These are phyloP conservation scores for Panaeolus papilionaceus DNA, from an alignment of 768 basidiomycete species.

Conservation along the genomic window DNA sequence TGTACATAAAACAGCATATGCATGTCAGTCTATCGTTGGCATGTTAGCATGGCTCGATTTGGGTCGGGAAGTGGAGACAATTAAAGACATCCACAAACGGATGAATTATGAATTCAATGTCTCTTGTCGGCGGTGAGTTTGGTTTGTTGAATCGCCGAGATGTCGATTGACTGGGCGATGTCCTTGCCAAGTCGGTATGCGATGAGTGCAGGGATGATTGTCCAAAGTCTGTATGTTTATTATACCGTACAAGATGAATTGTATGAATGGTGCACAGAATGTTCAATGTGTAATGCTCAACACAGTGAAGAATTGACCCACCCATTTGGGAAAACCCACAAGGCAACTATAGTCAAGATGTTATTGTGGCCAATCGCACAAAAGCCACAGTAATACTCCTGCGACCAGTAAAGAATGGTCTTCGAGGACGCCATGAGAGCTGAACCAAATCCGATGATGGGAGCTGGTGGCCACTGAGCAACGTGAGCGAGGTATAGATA, in stretches of 20 bases:
- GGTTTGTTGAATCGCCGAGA: constrained; percentile 14
- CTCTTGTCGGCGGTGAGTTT: not conserved
- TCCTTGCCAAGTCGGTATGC: constrained; percentile 66
- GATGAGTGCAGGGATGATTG: constrained; percentile 72
- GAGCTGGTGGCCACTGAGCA: constrained; percentile 63
- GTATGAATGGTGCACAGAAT: too few species aligned
- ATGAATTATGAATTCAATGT: too few species aligned
- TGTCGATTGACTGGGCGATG: constrained; percentile 51
- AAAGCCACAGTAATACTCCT: constrained; percentile 79
- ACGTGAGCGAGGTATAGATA: constrained; percentile 83
- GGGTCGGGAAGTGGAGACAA: too few species aligned
- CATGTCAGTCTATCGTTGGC: too few species aligned
- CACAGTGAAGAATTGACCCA: constrained; percentile 36
- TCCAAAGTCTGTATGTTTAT: constrained; percentile 63
- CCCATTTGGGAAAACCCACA: constrained; percentile 85
- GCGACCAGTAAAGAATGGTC: constrained; percentile 78
- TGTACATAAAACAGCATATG: too few species aligned
- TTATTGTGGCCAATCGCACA: constrained; percentile 82
- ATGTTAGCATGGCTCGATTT: too few species aligned
- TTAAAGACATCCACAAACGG: too few species aligned
- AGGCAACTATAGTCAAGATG: constrained; percentile 51
- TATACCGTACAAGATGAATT: too few species aligned
- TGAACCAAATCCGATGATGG: constrained; percentile 75
- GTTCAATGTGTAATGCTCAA: too few species aligned
- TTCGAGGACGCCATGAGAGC: constrained; percentile 84